A percentile compares a stretch with the other conserved stretches of the same genome.
These are phyloP conservation scores for Verticillium alfalfae DNA, from an alignment of 2,329 filamentous ascomycete species.

Conservation along the genomic window DNA sequence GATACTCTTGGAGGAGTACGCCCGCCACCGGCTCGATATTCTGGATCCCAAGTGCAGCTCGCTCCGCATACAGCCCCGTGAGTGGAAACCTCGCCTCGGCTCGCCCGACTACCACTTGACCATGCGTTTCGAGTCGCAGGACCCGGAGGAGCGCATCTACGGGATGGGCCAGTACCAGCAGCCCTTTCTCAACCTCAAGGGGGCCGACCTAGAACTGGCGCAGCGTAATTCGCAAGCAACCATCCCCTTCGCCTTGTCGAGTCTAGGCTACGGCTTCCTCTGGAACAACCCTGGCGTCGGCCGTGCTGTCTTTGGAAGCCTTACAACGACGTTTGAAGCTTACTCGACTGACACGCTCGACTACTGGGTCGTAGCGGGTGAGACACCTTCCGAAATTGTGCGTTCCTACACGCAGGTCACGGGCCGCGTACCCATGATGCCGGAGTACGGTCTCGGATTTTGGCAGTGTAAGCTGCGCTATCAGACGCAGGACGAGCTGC, in stretches of 20 bases:
- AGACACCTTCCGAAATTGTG: constrained; percentile 49
- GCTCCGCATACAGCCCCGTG: constrained; percentile 49
- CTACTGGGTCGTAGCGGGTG: constrained; percentile 59
- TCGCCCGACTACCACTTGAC: constrained; percentile 49
- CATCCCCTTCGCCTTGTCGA: constrained; percentile 57
- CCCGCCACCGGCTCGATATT: constrained; percentile 21
- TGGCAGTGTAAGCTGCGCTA: constrained; percentile 66
- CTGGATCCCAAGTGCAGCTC: constrained; percentile 54
- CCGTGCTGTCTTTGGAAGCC: constrained; percentile 54
- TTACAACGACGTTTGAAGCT: constrained; percentile 57
- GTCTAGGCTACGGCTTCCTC: constrained; percentile 55
- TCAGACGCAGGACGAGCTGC: constrained; percentile 58
- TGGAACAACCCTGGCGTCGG: constrained; percentile 64
- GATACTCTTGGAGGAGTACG: constrained; percentile 20
- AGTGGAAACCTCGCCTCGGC: constrained; percentile 48
- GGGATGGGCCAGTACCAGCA: constrained; percentile 69
- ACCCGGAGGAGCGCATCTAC: constrained; percentile 54
- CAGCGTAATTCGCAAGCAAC: constrained; percentile 63
- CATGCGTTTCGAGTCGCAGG: constrained; percentile 50
- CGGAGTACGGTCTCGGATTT: constrained; percentile 62
- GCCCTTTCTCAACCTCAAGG: constrained; percentile 57
- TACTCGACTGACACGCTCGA: constrained; percentile 52
- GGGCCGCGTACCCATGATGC: constrained; percentile 60
- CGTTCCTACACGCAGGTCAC: constrained; percentile 51
- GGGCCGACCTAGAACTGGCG: constrained; percentile 56